Evolutionary conservation across 352 stramenopile species (phyloP), one percentile per base, ranked within the genome.

Genomic region (Pythium utonaiense): DNA sequence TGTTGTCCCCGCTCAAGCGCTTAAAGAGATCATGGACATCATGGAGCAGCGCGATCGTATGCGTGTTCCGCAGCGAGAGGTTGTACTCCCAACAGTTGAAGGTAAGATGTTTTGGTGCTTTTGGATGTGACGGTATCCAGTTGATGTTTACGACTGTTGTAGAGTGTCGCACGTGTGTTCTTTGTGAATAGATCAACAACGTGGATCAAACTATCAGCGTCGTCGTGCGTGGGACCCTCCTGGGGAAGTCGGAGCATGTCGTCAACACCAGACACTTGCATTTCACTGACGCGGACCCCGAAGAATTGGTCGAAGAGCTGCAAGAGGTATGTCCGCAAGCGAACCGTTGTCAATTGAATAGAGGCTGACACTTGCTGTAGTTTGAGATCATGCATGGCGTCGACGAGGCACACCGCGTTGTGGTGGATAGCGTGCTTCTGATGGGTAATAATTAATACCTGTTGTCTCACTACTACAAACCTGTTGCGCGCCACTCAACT

Each of bases 181-280:
- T 47, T 19, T 16, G 33, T 33, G 54, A 53, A 19, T 41, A 61
- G n/a, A n/a, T n/a, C n/a, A n/a, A n/a, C n/a, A n/a, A n/a, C n/a
- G n/a, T n/a, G n/a, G n/a, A n/a, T n/a, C n/a, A n/a, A n/a, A n/a
- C n/a, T n/a, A n/a, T n/a, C n/a, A n/a, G n/a, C 28, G 60, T 66
- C 19, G 14, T 66, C 19, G n/a, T 66, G 9, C 21, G 21, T 24
- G 60, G 60, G 0, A 55, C 44, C 4, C 24, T 61, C 14, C 1
- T 66, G 4, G 52, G 60, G 58, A 66, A 66, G 60, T 66, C 60
- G 27, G 50, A 22, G 24, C 59, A 66, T 40, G 21, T 36, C 7
- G 55, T 34, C 41, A 44, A 45, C 17, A 33, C 55, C 0, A 12
- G 51, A 42, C 51, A 41, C 40, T 25, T 66, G 17, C 40, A 45